Conservation (phyloP, 768 basidiomycete genomes). For the Pleurotus pulmonarius region DNA sequence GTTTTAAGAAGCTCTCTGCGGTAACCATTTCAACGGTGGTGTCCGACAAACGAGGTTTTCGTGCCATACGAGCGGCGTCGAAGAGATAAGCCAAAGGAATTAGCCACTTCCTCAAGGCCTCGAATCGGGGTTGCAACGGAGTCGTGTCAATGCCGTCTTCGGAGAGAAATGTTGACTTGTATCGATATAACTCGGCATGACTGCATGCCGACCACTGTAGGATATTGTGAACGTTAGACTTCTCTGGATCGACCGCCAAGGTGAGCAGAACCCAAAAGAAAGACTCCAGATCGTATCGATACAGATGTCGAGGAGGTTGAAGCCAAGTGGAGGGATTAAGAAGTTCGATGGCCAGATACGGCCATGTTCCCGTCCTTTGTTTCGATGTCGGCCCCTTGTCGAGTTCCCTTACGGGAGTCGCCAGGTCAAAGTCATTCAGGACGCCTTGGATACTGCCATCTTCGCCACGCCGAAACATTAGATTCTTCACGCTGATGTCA, state of each 20-base stretch:
- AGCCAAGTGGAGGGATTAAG: neutral
- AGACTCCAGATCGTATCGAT: slow-evolving; percentile 1
- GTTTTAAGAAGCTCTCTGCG: too few relatives aligned
- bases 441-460: neutral
- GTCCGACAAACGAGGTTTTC: too few relatives aligned
- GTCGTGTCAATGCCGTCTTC: too few relatives aligned
- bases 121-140: too few relatives aligned
- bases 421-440: slow-evolving; percentile 5
- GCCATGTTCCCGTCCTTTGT: slow-evolving; percentile 1
- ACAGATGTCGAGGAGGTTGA: neutral
- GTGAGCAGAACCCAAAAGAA: neutral
- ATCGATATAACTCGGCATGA: neutral
- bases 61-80: too few relatives aligned
- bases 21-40: too few relatives aligned
- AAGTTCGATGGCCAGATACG: neutral
- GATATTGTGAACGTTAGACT: neutral
- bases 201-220: neutral
- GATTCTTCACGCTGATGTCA: neutral
- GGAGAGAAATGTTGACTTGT: too few relatives aligned
- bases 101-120: neutral
- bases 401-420: neutral
- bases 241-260: neutral
- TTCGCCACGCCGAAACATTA: neutral
- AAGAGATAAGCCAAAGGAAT: too few relatives aligned
- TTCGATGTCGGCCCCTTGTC: neutral